phyloP scores from a whole-genome alignment of 495 filamentous ascomycete genomes.

The Saxophila tyrrhenica region DNA sequence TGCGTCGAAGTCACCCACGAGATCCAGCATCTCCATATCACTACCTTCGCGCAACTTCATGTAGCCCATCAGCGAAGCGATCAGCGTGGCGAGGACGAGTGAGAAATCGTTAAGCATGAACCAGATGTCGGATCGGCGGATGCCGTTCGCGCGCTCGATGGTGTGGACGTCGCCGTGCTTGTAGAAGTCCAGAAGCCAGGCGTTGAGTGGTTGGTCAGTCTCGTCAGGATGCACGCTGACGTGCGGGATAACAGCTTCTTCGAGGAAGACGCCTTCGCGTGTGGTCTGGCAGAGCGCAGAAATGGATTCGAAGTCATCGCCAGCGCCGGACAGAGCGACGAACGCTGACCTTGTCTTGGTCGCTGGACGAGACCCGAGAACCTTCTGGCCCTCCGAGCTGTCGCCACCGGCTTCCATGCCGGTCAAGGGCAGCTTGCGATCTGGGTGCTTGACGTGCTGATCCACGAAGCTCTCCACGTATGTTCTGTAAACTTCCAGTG shows the following conservation, averaged over 20 bases:
- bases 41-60: constrained; percentile 28
- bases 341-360: constrained; percentile 51
- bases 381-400: neutral
- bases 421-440: constrained; percentile 49
- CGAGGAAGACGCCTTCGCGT: constrained; percentile 57
- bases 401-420: constrained; percentile 34
- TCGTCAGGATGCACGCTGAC: constrained; percentile 46
- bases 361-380: constrained; percentile 15
- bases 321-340: constrained; percentile 56
- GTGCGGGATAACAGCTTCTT: constrained; percentile 58
- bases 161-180: constrained; percentile 50
- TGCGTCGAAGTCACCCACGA: constrained; percentile 32
- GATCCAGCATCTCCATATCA: constrained; percentile 29
- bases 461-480: constrained; percentile 59
- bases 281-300: constrained; percentile 50
- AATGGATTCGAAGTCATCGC: constrained; percentile 50
- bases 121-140: constrained; percentile 56
- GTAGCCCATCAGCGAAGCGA: constrained; percentile 45
- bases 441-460: constrained; percentile 44
- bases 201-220: constrained; percentile 44
- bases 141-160: constrained; percentile 46
- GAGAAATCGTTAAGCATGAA: constrained; percentile 60
- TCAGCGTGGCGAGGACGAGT: constrained; percentile 54
- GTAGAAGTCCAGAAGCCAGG: constrained; percentile 66
- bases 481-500: constrained; percentile 48